Evolutionary conservation across 164 flowering plant genomes (phyloP).

Genomic region (Sedum album): DNA sequence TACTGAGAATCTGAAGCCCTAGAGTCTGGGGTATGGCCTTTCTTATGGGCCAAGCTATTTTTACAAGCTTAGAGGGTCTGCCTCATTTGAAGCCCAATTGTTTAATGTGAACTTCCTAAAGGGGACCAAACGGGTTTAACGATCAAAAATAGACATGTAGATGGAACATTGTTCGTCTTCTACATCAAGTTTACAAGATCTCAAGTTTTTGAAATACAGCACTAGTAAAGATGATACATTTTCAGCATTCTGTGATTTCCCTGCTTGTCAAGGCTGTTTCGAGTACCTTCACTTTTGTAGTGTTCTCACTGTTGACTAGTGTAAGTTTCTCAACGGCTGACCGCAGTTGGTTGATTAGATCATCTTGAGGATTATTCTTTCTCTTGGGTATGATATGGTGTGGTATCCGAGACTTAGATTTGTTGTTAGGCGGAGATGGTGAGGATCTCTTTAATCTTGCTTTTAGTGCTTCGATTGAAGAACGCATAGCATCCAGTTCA

Average conservation of each 20-base stretch:
- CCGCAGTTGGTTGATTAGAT: constrained; percentile 51
- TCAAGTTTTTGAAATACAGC: no score
- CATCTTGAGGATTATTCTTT: constrained; percentile 28
- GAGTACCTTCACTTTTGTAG: constrained; percentile 57
- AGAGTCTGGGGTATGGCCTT: no score
- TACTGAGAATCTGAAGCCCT: no score
- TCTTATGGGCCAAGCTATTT: no score
- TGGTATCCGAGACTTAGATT: constrained; percentile 14
- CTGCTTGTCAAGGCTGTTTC: constrained; percentile 46
- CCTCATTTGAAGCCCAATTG: no score
- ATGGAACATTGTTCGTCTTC: no score
- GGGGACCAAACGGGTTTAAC: no score
- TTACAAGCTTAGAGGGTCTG: no score
- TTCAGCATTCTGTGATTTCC: constrained; percentile 28
- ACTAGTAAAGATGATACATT: neutral
- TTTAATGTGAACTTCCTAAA: no score
- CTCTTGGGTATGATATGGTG: constrained; percentile 24
- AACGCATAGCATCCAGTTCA: constrained; percentile 71
- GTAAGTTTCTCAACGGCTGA: constrained; percentile 66
- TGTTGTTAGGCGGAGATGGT: constrained; percentile 29
- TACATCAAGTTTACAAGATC: no score
- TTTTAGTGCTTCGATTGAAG: constrained; percentile 55
- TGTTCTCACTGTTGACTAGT: constrained; percentile 69
- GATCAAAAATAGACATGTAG: no score
- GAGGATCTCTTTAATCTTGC: constrained; percentile 50